phyloP scores from a whole-genome alignment of 768 basidiomycete species.

The Psilocybe subaeruginosa region DNA sequence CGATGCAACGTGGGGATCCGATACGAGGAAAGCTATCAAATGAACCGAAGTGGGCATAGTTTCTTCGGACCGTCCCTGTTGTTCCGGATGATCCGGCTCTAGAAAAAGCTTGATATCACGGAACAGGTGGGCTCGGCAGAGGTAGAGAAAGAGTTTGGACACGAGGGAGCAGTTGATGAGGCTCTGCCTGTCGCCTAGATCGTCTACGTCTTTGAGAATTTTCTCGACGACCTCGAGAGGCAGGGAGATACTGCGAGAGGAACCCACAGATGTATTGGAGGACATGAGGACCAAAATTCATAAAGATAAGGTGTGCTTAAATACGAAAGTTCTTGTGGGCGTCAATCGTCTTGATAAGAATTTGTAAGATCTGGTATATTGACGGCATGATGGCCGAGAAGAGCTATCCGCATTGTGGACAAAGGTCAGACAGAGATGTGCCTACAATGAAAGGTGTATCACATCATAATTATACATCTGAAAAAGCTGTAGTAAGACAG shows the following conservation, averaged over 20 bases:
- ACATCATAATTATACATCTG: background rate
- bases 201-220: constrained; percentile 10
- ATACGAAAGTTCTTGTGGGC: background rate
- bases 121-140: constrained; percentile 18
- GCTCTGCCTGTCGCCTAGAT: background rate
- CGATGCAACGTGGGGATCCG: constrained; percentile 1
- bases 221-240: constrained; percentile 18
- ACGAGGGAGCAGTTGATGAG: constrained; percentile 17
- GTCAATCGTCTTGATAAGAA: background rate
- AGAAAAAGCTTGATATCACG: constrained; percentile 10
- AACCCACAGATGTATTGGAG: background rate
- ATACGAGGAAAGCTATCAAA: constrained; percentile 17
- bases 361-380: background rate
- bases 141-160: constrained; percentile 11
- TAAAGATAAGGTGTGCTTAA: background rate
- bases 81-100: background rate
- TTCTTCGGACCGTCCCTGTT: background rate
- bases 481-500: background rate
- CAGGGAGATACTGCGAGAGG: background rate
- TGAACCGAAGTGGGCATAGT: background rate
- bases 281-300: background rate
- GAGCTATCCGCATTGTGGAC: background rate
- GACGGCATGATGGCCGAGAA: background rate
- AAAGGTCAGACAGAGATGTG: background rate
- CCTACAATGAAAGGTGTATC: background rate